Evolutionary conservation across 2,329 filamentous ascomycete genomes (phyloP).

Genomic region (Ophiobolus disseminans): DNA sequence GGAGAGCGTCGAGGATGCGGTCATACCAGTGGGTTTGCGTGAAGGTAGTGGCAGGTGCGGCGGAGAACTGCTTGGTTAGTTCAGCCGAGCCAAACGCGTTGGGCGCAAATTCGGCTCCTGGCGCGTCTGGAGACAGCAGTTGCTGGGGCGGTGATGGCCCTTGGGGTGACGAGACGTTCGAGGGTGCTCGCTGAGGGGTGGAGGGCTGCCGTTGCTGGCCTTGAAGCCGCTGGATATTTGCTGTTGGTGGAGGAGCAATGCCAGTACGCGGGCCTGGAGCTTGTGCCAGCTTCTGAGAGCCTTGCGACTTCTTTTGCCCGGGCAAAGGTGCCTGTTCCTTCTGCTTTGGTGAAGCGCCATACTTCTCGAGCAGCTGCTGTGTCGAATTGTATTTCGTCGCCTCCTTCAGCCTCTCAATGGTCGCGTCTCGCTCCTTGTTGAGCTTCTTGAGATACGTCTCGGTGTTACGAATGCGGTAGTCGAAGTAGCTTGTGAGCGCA

Average conservation of each 20-base stretch:
- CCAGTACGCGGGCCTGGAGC: slow-evolving; percentile 56
- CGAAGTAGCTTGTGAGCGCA: slow-evolving; percentile 73
- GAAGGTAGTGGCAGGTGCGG: slow-evolving; percentile 46
- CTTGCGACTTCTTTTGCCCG: slow-evolving; percentile 40
- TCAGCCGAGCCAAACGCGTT: slow-evolving; percentile 64
- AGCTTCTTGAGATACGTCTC: slow-evolving; percentile 74
- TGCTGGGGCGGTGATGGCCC: slow-evolving; percentile 28
- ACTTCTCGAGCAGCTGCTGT: slow-evolving; percentile 90
- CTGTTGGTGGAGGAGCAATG: slow-evolving; percentile 67
- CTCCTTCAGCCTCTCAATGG: slow-evolving; percentile 92
- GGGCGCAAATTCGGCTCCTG: slow-evolving; percentile 72
- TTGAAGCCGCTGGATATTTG: slow-evolving; percentile 63
- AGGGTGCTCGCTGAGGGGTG: slow-evolving; percentile 32
- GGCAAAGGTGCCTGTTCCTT: slow-evolving; percentile 50
- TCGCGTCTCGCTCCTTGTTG: slow-evolving; percentile 79
- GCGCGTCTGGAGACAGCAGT: slow-evolving; percentile 22
- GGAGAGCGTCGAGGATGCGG: slow-evolving; percentile 84
- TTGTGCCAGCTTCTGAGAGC: slow-evolving; percentile 33
- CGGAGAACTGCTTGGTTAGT: slow-evolving; percentile 39
- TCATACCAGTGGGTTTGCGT: slow-evolving; percentile 85
- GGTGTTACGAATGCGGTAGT: slow-evolving; percentile 77
- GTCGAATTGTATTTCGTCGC: slow-evolving; percentile 97
- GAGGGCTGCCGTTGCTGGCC: slow-evolving; percentile 36
- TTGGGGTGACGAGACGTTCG: slow-evolving; percentile 26
- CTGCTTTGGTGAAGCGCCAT: slow-evolving; percentile 67